These are phyloP conservation scores for Paramecium caudatum DNA, from an alignment of 73 alveolate genomes.

Conservation along the genomic window DNA sequence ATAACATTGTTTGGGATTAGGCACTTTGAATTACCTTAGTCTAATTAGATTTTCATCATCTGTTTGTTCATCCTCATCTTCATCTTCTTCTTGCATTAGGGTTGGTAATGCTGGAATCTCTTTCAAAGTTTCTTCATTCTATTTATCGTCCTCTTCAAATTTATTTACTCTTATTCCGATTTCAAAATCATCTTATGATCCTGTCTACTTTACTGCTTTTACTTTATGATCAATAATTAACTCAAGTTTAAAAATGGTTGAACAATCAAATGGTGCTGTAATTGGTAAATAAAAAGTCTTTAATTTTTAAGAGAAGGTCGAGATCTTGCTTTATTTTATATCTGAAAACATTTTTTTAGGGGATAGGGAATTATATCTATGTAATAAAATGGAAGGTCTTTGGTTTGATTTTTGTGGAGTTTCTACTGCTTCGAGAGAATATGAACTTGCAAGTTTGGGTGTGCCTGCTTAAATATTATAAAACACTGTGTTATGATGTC, in stretches of 20 bases:
- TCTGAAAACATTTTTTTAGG: neutral
- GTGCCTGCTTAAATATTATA: neutral
- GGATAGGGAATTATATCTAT: slow-evolving; percentile 8
- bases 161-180: neutral
- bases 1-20: slow-evolving; percentile 17
- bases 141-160: slow-evolving; percentile 4
- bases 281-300: slow-evolving; percentile 3
- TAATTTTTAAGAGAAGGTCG: slow-evolving; percentile 22
- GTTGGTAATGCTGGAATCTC: neutral
- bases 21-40: neutral
- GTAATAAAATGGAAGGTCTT: neutral
- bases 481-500: slow-evolving; percentile 29
- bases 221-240: neutral
- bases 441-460: neutral
- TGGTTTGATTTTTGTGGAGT: neutral
- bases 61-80: neutral
- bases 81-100: neutral
- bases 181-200: slow-evolving; percentile 41
- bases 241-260: neutral
- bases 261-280: slow-evolving; percentile 13
- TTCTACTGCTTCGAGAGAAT: neutral
- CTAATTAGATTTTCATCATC: neutral
- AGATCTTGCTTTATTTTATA: neutral
- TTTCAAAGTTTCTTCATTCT: neutral
- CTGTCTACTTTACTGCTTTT: neutral